Conservation (phyloP, 345 rosid species). For the Jatropha curcas region DNA sequence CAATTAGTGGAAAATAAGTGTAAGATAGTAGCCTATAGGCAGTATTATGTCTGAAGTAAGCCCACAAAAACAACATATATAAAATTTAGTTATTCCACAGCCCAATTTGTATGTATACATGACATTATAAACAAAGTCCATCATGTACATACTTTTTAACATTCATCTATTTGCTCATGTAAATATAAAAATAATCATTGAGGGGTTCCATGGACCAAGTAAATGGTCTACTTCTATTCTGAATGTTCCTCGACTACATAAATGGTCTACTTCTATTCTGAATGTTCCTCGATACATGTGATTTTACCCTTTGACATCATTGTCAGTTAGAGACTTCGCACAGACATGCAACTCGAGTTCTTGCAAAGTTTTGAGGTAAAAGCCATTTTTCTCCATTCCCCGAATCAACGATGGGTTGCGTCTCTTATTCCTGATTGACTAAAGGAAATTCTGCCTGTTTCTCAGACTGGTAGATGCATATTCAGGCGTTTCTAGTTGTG, state of each 20-base stretch:
- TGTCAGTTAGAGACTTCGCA: conserved; percentile 39
- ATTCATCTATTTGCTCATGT: not conserved
- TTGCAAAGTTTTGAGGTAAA: conserved; percentile 43
- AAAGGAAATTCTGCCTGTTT: conserved; percentile 6
- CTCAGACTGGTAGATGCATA: conserved; percentile 88
- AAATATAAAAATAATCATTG: not conserved
- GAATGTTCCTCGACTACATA: too few species aligned
- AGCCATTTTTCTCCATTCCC: not conserved
- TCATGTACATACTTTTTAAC: not conserved
- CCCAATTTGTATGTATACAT: not conserved
- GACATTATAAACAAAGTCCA: not conserved
- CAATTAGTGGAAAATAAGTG: not conserved
- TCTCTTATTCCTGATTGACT: not conserved
- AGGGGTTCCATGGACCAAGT: not conserved
- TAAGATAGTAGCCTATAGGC: too few species aligned
- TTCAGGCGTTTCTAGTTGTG: conserved; percentile 64
- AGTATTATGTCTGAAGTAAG: not conserved
- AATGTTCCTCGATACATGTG: not conserved
- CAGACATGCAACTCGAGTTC: conserved; percentile 31
- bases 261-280: not conserved
- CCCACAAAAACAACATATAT: not conserved
- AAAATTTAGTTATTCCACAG: not conserved
- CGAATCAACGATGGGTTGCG: not conserved
- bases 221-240: too few species aligned
- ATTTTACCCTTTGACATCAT: conserved; percentile 23